Evolutionary conservation across 2,329 filamentous ascomycete species (phyloP).

Genomic region (Fusarium fracticaudum): DNA sequence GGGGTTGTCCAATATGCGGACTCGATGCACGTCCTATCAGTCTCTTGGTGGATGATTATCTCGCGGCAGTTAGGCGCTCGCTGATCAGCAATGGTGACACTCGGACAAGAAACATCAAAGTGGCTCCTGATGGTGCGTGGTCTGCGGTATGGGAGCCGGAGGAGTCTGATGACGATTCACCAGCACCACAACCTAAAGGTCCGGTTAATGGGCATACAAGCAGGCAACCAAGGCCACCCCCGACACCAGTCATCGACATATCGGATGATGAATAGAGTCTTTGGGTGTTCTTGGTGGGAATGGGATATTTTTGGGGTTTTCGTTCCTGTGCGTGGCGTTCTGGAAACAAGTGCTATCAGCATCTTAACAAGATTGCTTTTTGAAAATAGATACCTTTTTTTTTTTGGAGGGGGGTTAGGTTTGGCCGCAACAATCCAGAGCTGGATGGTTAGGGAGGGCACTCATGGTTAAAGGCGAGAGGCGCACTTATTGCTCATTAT

Average conservation of each 20-base stretch:
- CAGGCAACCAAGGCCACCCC: constrained; percentile 14
- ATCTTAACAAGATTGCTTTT: constrained; percentile 24
- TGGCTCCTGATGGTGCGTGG: constrained; percentile 48
- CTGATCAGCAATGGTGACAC: constrained; percentile 50
- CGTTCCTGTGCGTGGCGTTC: constrained; percentile 15
- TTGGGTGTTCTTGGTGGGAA: not conserved
- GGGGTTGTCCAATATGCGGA: constrained; percentile 88
- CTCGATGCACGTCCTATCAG: constrained; percentile 78
- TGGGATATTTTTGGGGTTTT: not conserved
- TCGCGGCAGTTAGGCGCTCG: constrained; percentile 67
- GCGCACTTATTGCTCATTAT: not conserved
- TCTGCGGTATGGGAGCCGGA: constrained; percentile 44
- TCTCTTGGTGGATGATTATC: constrained; percentile 78
- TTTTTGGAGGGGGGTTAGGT: not conserved
- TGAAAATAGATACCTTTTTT: constrained; percentile 35
- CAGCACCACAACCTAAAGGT: constrained; percentile 6
- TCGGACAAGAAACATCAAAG: constrained; percentile 45
- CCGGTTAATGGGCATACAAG: constrained; percentile 1
- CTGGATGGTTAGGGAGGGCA: not conserved
- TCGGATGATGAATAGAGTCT: constrained; percentile 37
- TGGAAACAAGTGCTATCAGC: constrained; percentile 15
- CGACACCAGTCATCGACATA: constrained; percentile 42
- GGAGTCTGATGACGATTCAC: constrained; percentile 41
- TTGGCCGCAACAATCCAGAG: not conserved
- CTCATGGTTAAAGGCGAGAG: not conserved